Evolutionary conservation across 164 flowering plant species (phyloP), one percentile per base, ranked within the genome.

Genomic region (Dillenia suffruticosa): DNA sequence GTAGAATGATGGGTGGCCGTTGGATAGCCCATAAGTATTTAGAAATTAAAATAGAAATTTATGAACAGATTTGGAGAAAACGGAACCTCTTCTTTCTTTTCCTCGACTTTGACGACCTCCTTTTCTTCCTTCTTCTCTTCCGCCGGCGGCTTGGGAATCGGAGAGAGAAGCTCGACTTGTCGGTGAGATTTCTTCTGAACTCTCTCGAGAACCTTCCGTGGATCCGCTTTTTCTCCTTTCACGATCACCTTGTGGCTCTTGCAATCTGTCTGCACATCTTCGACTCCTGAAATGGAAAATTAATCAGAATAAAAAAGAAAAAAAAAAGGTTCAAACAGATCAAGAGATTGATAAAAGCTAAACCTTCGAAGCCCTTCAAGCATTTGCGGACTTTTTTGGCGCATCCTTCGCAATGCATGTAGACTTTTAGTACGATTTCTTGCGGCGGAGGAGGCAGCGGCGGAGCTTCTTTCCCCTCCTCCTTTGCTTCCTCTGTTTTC

Each of bases 321-420:
- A 60, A 49, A 32, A 45, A 49, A 46, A n/a, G n/a, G n/a, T n/a
- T 4, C 17, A 51, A 51, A 62, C 6, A 15, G 15, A 44, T 13
- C 15, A n/a, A n/a, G 49, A 12, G 4, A 10, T 32, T 26, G 44
- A 56, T 56, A n/a, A 43, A 9, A 12, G 1, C 1, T 62, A 12
- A 50, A 91, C 97, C 97, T 67, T 76, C 72, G 57, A 89, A 87
- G 24, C 91, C 91, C 46, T 55, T 84, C 52, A 91, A 84, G 44
- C 83, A 74, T 48, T 81, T 51, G 22, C 77, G 81, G 63, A 91
- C 88, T 63, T 91, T 91, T 50, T 74, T 77, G 11, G 97, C 95
- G 56, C 97, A 91, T 0, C 96, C 97, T 59, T 91, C 96, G 47
- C 97, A 91, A 84, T 91, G 97, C 97, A 91, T 91, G 86, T 69